Conservation (phyloP, 208 protist species). For the Wallacemonas sp. region DNA sequence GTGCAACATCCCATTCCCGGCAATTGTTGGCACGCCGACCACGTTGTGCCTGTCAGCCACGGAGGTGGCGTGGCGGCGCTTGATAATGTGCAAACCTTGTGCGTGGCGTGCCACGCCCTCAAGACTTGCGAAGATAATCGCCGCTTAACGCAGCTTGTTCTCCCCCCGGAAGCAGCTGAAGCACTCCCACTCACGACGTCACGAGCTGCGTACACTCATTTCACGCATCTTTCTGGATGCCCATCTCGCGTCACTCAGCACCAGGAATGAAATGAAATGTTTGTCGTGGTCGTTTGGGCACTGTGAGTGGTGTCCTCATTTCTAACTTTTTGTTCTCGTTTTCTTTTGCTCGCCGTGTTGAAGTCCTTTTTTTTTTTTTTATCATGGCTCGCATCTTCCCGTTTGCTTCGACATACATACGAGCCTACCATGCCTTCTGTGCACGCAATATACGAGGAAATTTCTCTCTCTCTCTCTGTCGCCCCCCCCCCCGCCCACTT, state of each 20-base stretch:
- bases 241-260: too few species aligned
- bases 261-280: too few species aligned
- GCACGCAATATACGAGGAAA: too few species aligned
- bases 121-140: conserved; percentile 58
- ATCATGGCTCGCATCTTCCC: not conserved
- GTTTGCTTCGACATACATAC: too few species aligned
- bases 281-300: not conserved
- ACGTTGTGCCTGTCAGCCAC: conserved; percentile 64
- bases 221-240: too few species aligned
- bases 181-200: too few species aligned
- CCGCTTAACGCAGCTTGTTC: too few species aligned
- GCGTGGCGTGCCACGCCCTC: conserved; percentile 73
- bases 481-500: too few species aligned
- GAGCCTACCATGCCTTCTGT: too few species aligned
- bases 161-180: too few species aligned
- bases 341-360: not conserved
- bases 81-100: conserved; percentile 82
- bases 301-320: not conserved
- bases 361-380: not conserved
- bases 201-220: too few species aligned
- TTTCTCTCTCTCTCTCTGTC: too few species aligned
- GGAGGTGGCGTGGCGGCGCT: conserved; percentile 65
- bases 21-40: conserved; percentile 84
- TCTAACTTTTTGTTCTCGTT: not conserved
- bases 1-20: conserved; percentile 58